Conservation (phyloP, 352 stramenopile species). For the Globisporangium parvum region DNA sequence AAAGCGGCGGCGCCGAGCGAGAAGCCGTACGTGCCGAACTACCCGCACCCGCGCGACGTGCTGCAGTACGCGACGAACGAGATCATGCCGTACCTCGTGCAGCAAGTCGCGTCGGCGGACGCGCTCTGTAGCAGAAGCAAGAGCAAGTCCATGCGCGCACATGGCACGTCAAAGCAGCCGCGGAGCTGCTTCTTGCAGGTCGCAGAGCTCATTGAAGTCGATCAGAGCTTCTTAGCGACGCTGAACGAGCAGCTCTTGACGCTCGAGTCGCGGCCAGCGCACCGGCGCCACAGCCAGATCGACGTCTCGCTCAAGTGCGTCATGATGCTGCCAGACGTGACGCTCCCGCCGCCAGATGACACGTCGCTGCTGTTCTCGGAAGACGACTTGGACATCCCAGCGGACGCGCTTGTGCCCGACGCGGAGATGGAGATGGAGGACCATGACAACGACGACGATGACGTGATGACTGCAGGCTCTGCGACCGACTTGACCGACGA, state of each 20-base stretch:
- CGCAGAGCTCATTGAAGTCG: constrained; percentile 60
- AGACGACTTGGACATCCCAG: constrained; percentile 17
- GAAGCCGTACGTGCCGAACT: constrained; percentile 49
- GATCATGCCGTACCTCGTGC: constrained; percentile 61
- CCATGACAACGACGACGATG: constrained; percentile 14
- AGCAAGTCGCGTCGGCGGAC: constrained; percentile 19
- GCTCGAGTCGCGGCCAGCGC: constrained; percentile 44
- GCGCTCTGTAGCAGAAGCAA: not conserved
- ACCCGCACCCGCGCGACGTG: constrained; percentile 58
- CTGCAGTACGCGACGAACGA: constrained; percentile 70
- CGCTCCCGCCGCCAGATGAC: constrained; percentile 47
- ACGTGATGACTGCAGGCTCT: constrained; percentile 9
- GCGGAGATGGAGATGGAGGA: constrained; percentile 6
- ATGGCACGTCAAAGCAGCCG: constrained; percentile 9
- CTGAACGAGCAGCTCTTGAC: constrained; percentile 62
- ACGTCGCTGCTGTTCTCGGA: constrained; percentile 33
- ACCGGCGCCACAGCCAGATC: constrained; percentile 67
- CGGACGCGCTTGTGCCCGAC: constrained; percentile 20
- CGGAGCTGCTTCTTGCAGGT: constrained; percentile 50
- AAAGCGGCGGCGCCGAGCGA: constrained; percentile 6
- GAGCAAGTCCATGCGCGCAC: not conserved
- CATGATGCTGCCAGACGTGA: constrained; percentile 79
- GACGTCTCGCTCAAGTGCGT: constrained; percentile 66
- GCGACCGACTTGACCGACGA: constrained; percentile 33
- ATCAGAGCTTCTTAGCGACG: constrained; percentile 43